phyloP scores from a whole-genome alignment of 2,329 filamentous ascomycete genomes.

The Zarea fungicola region DNA sequence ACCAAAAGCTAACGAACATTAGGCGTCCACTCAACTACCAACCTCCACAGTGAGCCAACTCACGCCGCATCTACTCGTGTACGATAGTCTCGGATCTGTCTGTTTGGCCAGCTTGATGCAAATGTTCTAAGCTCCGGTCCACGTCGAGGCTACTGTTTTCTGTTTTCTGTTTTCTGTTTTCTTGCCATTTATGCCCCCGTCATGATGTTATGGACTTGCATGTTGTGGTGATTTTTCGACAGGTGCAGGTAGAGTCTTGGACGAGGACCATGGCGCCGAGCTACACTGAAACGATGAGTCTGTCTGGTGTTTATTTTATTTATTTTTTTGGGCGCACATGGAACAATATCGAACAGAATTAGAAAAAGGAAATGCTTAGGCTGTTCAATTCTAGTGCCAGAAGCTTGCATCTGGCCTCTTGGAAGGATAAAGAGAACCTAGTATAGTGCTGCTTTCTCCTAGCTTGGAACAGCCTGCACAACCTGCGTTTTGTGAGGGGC shows the following conservation, averaged over 20 bases:
- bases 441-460: not conserved
- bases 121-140: not conserved
- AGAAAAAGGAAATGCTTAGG: conserved; percentile 3
- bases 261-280: no score
- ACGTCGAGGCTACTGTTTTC: conserved; percentile 1
- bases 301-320: conserved; percentile 6
- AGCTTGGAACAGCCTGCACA: not conserved
- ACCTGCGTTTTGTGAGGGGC: conserved; percentile 4
- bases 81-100: conserved; percentile 7
- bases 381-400: conserved; percentile 1
- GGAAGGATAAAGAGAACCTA: not conserved
- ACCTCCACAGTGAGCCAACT: conserved; percentile 49
- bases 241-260: conserved; percentile 10
- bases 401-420: conserved; percentile 5
- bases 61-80: conserved; percentile 6
- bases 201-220: conserved; percentile 21
- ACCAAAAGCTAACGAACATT: conserved; percentile 6
- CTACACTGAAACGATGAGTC: not conserved
- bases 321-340: not conserved
- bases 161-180: conserved; percentile 12
- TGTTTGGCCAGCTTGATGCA: conserved; percentile 2
- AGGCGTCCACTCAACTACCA: conserved; percentile 85
- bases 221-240: conserved; percentile 16
- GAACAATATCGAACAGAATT: conserved; percentile 3
- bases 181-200: conserved; percentile 19